Evolutionary conservation across 176 grass and related monocot species (phyloP), one percentile per base, ranked within the genome.

Genomic region (Oryza brachyantha): DNA sequence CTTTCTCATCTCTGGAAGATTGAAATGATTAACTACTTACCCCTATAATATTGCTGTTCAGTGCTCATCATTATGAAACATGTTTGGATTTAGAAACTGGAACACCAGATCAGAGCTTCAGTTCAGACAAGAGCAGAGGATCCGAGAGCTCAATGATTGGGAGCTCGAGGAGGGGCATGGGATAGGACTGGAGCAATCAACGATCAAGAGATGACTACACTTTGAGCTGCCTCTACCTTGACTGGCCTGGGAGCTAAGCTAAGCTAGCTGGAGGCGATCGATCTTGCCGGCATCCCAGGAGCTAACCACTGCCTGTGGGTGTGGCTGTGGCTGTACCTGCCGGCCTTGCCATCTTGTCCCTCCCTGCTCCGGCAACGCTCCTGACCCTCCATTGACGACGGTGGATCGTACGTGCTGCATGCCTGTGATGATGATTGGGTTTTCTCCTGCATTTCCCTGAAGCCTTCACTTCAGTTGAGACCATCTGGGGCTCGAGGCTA

Each of bases 191-290:
- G 72, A 76, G 72, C 64, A 61, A 70, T 41, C 64, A 77, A 61
- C 64, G 76, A 70, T 31, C 39, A 52, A 29, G 29, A 34, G 72
- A 37, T 9, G 45, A 38, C 27, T 29, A n/a, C 54, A 22, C 66
- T 40, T 62, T 5, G 52, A 46, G 38, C 46, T 84, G 64, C 74
- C 52, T 77, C 64, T 77, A 36, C 37, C 52, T 76, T 69, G 63
- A 43, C 62, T 29, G 19, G 16, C 48, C 48, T 21, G 11, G 27
- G 52, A 42, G 73, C 22, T 32, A 41, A 64, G 22, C 39, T 37
- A 41, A 52, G 14, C 29, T 27, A 29, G 36, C 62, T 57, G 52
- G 52, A 70, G 24, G 24, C 14, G 13, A 42, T 69, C 14, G 12
- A 43, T 70, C 66, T 70, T 43, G 66, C 37, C 66, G 37, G 66